Evolutionary conservation across 495 filamentous ascomycete genomes (phyloP), one percentile per base, ranked within the genome.

Genomic region (Pyronema domesticum): DNA sequence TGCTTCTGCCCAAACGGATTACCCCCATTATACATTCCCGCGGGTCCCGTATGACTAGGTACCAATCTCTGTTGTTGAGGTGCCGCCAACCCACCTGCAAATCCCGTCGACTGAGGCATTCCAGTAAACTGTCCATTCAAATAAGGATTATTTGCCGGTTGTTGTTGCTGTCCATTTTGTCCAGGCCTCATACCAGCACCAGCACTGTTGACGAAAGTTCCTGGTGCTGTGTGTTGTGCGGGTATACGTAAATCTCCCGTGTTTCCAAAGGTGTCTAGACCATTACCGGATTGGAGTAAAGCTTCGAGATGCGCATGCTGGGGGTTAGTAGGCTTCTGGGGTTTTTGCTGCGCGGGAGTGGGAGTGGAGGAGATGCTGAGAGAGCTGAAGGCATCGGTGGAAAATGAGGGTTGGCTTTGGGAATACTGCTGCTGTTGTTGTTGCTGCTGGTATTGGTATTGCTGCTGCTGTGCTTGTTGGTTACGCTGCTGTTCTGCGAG

Each of bases 221-320:
- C 91, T 3, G 93, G 93, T 0, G 91, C 88, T 0, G 91, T 99
- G 69, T 99, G 91, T 68, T 99, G 91, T 36, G 91, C 80, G 1
- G 91, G 93, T 59, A 99, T 94, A 68, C 91, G 87, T 34, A 95
- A 74, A 52, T 96, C 81, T 53, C 91, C 91, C 39, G 83, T 83
- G 64, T 99, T 99, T 51, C 91, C 91, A 66, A 95, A 99, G 0
- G 93, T 96, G 66, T 99, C 91, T 71, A 87, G 81, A 18, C 91
- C 91, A 44, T 95, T 93, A 54, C 91, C 88, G 18, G 73, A 74
- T 7, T 84, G 76, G 44, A 99, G 77, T 10, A 99, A 81, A n/a
- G 83, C 79, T 60, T 96, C 95, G 53, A 99, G 80, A 62, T 76
- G 80, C n/a, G 82, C 78, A 61, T 88, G 80, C 60, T 94, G 84